These are phyloP conservation scores for Debaryomyces robertsiae DNA, from an alignment of 1,139 yeast genomes.

Conservation along the genomic window DNA sequence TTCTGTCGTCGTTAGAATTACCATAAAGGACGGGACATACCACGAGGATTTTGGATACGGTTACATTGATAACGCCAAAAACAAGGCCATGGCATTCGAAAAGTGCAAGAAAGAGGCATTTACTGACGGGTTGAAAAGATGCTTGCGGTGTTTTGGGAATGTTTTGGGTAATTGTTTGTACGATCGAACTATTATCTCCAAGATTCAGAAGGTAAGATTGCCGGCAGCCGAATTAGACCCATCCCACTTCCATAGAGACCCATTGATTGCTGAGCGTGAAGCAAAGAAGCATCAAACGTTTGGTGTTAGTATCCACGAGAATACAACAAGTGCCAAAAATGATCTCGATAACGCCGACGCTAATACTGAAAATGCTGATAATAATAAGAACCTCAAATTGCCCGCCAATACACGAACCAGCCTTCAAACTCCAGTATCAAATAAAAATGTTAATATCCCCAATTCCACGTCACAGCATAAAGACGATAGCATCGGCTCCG, in stretches of 20 bases:
- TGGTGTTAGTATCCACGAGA: constrained; percentile 12
- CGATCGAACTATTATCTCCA: constrained; percentile 64
- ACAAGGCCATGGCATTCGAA: constrained; percentile 75
- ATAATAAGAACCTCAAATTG: not conserved
- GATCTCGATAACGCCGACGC: constrained; percentile 4
- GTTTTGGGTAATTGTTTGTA: constrained; percentile 79
- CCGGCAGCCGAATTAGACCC: constrained; percentile 60
- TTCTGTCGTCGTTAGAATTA: constrained; percentile 70
- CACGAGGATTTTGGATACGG: constrained; percentile 87
- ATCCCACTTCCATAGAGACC: constrained; percentile 42
- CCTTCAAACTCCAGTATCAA: constrained; percentile 2
- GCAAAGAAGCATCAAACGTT: constrained; percentile 18
- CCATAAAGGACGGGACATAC: constrained; percentile 71
- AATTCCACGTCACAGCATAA: constrained; percentile 10
- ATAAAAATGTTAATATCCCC: constrained; percentile 2
- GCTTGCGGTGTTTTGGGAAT: constrained; percentile 77
- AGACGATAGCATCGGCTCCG: not conserved
- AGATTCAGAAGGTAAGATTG: constrained; percentile 54
- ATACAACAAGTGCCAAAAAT: constrained; percentile 3
- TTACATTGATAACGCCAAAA: constrained; percentile 68
- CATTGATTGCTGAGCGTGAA: constrained; percentile 35
- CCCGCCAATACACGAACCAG: constrained; percentile 1
- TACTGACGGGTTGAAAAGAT: constrained; percentile 78
- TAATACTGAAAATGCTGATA: not conserved
- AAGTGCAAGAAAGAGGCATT: constrained; percentile 81